Evolutionary conservation across 805 yeast species (phyloP), one percentile per base, ranked within the genome.

Genomic region (Cyberlindnera sargentensis): DNA sequence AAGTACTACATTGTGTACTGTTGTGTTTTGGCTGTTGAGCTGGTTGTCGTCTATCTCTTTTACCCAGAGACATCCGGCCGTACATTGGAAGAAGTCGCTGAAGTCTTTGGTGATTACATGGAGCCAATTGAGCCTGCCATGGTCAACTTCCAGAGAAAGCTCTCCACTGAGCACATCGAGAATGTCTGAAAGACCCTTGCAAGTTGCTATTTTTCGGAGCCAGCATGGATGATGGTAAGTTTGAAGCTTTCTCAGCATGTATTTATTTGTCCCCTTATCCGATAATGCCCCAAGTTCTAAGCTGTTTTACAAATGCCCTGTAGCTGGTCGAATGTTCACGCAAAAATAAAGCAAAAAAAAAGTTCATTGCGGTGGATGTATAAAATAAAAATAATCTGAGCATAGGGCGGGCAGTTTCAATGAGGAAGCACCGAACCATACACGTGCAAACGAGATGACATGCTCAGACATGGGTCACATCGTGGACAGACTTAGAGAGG

Each of bases 31-130:
- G 56, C 51, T 24, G 64, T 62, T 33, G 61, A 63, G 37, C 39
- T 55, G 9, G 51, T 51, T 24, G 50, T 60, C 25, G 61, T 64
- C 37, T 55, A 51, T 42, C 51, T 64, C 34, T 47, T 61, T 24
- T 63, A 59, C 49, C 63, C 64, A 41, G 71, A 68, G 41, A 67
- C 71, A 2, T 56, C 61, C n/a, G 70, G 71, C 11, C 50, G 59
- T 37, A 56, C 66, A 8, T 53, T 67, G 47, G 72, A 67, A 52
- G 68, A 67, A 49, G 66, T 67, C 41, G 64, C 63, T 8, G 57
- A 53, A 43, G 60, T 57, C 15, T 63, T 63, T 40, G 66, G 61
- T 36, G 66, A 60, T 33, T 23, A 9, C 20, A 32, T 47, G 20
- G 44, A 45, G 11, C 42, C 39, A 25, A 40, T 42, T 26, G 34